phyloP scores from a whole-genome alignment of 441 rosid genomes.

The Populus hybrid region DNA sequence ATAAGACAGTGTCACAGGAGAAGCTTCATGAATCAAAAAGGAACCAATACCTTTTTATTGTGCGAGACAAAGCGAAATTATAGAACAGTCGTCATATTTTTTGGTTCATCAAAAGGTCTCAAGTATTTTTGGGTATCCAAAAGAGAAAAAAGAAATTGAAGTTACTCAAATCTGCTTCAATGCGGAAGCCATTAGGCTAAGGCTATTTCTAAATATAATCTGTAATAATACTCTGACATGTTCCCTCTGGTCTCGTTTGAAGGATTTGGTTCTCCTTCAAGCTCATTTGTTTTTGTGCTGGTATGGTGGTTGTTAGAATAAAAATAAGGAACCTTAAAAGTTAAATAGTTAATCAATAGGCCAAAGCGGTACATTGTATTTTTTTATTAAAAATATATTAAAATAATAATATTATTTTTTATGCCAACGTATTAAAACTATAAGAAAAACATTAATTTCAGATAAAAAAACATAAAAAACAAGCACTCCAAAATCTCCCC shows the following conservation, averaged over 20 bases:
- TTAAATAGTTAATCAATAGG: neutral
- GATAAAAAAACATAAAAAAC: too few relatives aligned
- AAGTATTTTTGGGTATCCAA: neutral
- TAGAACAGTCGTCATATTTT: neutral
- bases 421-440: too few relatives aligned
- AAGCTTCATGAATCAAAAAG: slow-evolving; percentile 1
- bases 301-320: neutral
- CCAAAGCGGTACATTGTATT: too few relatives aligned
- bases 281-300: neutral
- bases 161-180: neutral
- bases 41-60: slow-evolving; percentile 1
- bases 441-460: too few relatives aligned
- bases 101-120: neutral
- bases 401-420: too few relatives aligned
- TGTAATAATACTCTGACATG: neutral
- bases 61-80: slow-evolving; percentile 12
- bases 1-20: slow-evolving; percentile 1
- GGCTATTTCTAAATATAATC: neutral
- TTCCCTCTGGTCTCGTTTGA: neutral
- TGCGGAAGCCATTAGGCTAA: neutral
- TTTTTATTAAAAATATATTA: too few relatives aligned
- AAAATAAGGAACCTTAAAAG: neutral
- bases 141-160: too few relatives aligned
- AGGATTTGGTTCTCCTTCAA: neutral
- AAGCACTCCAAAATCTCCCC: too few relatives aligned